Base-by-base conservation (phyloP, 768 basidiomycete species). In the Boletus reticulatus region DNA sequence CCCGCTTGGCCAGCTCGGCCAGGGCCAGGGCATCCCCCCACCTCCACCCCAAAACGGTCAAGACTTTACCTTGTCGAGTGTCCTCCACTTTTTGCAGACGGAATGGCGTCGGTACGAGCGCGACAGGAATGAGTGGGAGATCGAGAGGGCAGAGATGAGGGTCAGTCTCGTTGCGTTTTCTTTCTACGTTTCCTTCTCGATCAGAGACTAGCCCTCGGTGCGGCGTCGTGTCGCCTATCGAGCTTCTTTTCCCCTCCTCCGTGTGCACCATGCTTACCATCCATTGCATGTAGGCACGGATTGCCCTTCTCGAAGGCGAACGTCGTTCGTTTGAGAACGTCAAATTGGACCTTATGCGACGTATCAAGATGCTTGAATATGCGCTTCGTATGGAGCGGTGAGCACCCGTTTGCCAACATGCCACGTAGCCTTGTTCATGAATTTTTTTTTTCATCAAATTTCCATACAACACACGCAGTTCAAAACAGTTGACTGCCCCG, bases 41-140 rank as follows among this genome's bases (percentile, higher is more conserved):
- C 88, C 88, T 17, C 87, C 87, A 36, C 89, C 89, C 16, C 88
- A 89, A 75, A 92, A 88, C 67, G 89, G 89, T 60, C 91, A 93
- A 72, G 94, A 96, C 73, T 92, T 89, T 72, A 97, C 88, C 45
- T 85, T 98, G 51, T 95, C 94, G 7, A 89, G 84, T 66, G 94
- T 98, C 56, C 81, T 99, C 58, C 97, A 99, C 77, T 99, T 93
- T 72, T 81, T 98, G 49, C 97, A 99, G 77, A 93, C 92, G 20
- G 97, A 99, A 78, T 98, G 95, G 93, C 82, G 97, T 59, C 82
- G 92, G 57, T 98, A 97, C 68, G 97, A 98, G 74, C 87, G 95
- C 71, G 97, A 99, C 76, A 83, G 96, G 67, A 99, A 99, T 71
- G 97, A 99, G 76, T 99, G 96, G 96, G 97, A 99, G 80, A 99